phyloP scores from a whole-genome alignment of 306 rosid species.

The Hippophae rhamnoides region DNA sequence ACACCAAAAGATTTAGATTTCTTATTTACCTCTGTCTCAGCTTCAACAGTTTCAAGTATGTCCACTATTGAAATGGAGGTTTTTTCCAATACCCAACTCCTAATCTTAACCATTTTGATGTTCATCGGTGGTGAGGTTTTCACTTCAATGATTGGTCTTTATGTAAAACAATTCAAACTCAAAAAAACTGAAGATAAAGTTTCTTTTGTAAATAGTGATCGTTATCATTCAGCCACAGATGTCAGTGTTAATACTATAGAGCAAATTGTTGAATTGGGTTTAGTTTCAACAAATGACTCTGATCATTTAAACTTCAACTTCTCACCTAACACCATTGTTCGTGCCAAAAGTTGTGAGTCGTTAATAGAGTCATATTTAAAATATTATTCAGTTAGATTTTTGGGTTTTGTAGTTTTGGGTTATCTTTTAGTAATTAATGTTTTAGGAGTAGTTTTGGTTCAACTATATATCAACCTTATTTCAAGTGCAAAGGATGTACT shows the following conservation, averaged over 20 bases:
- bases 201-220: background rate
- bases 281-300: background rate
- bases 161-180: constrained; percentile 28
- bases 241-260: constrained; percentile 1
- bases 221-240: background rate
- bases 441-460: constrained; percentile 26
- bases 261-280: background rate
- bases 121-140: constrained; percentile 54
- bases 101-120: constrained; percentile 39
- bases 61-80: constrained; percentile 53
- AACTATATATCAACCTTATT: constrained; percentile 20
- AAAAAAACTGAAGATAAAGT: constrained; percentile 16
- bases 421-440: constrained; percentile 26
- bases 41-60: constrained; percentile 61
- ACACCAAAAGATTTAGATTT: constrained; percentile 29
- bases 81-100: constrained; percentile 40
- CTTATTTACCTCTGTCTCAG: constrained; percentile 52
- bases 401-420: constrained; percentile 33
- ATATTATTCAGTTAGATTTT: constrained; percentile 16
- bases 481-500: constrained; percentile 28
- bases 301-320: background rate
- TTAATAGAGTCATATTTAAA: constrained; percentile 5
- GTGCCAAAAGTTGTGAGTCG: background rate
- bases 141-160: constrained; percentile 42
- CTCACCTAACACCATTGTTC: background rate